Base-by-base conservation (phyloP, 202 grass and related monocot genomes). In the Setaria italica region DNA sequence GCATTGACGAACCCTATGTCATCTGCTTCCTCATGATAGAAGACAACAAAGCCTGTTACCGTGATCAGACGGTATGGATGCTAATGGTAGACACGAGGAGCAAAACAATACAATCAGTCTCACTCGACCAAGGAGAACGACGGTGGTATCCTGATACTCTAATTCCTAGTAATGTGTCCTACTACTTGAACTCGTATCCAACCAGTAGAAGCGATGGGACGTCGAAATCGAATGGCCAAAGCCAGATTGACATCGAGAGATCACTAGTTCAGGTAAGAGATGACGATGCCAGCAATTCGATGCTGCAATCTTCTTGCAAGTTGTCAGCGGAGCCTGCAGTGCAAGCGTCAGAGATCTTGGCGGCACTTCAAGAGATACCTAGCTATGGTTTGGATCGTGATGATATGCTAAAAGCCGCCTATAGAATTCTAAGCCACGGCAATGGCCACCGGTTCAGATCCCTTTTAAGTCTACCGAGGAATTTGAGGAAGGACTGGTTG, bases 401-500 rank as follows among this genome's bases (percentile, higher is more conserved):
- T 6, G 74, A 76, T 30, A 48, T 49, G 54, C 0, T 76, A 6
- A 43, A 59, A 14, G 74, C 32, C 1, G 74, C 32, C 1, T 43
- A 43, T 43, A 59, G 54, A 3, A 21, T 76, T 76, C 34, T 76
- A 25, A 25, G 53, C 35, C 4, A 51, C 6, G 74, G 15, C 10
- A 21, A 58, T 14, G 34, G 73, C 19, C 73, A 34, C 33, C 19
- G 16, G 10, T 59, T 41, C 9, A 76, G 4, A 76, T 57, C 51
- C n/a, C 33, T 76, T 12, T 41, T 76, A 4, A 4, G 25, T 2
- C n/a, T 74, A 9, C 70, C 48, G 0, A 17, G 2, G 29, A 32
- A 16, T 54, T 14, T 57, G 17, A 76, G 72, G 51, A 76, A 76
- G 51, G 34, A 76, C 7, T 76, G 33, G 32, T 37, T 76, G 17